Evolutionary conservation across 2,329 filamentous ascomycete species (phyloP).

Genomic region (Trichoderma atroviride): DNA sequence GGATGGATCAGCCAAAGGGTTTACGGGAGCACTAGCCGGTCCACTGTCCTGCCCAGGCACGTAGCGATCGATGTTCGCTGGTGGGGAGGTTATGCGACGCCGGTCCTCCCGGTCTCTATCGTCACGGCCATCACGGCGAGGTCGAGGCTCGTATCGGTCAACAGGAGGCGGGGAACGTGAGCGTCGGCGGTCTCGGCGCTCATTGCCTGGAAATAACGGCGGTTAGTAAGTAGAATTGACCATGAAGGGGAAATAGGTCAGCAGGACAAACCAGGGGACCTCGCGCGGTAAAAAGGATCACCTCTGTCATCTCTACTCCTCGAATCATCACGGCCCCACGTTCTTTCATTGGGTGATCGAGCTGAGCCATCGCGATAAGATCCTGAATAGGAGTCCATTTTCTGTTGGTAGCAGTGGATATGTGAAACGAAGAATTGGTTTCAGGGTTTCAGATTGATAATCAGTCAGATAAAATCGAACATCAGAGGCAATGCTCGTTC

Average conservation of each 20-base stretch:
- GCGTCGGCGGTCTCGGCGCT: slow-evolving; percentile 62
- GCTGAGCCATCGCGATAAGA: slow-evolving; percentile 55
- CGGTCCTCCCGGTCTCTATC: slow-evolving; percentile 66
- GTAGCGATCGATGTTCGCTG: slow-evolving; percentile 81
- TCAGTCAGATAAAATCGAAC: slow-evolving; percentile 8
- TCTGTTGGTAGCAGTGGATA: slow-evolving; percentile 24
- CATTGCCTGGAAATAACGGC: slow-evolving; percentile 48
- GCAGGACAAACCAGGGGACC: slow-evolving; percentile 67
- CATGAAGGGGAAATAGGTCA: neutral
- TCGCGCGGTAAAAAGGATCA: slow-evolving; percentile 65
- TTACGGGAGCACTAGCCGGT: slow-evolving; percentile 52
- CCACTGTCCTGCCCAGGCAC: slow-evolving; percentile 71
- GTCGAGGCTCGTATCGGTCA: slow-evolving; percentile 75
- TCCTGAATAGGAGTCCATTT: slow-evolving; percentile 57
- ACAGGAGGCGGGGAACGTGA: slow-evolving; percentile 73
- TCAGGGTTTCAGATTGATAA: neutral
- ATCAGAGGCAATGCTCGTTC: slow-evolving; percentile 18
- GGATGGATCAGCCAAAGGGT: slow-evolving; percentile 72
- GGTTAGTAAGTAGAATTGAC: neutral
- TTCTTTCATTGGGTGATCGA: slow-evolving; percentile 57
- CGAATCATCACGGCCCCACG: slow-evolving; percentile 57
- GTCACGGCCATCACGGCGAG: slow-evolving; percentile 67
- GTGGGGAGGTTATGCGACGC: slow-evolving; percentile 62
- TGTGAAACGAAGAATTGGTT: neutral
- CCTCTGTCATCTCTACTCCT: slow-evolving; percentile 56